These are phyloP conservation scores for Hortaea sp. DNA, from an alignment of 2,329 filamentous ascomycete genomes.

Conservation along the genomic window DNA sequence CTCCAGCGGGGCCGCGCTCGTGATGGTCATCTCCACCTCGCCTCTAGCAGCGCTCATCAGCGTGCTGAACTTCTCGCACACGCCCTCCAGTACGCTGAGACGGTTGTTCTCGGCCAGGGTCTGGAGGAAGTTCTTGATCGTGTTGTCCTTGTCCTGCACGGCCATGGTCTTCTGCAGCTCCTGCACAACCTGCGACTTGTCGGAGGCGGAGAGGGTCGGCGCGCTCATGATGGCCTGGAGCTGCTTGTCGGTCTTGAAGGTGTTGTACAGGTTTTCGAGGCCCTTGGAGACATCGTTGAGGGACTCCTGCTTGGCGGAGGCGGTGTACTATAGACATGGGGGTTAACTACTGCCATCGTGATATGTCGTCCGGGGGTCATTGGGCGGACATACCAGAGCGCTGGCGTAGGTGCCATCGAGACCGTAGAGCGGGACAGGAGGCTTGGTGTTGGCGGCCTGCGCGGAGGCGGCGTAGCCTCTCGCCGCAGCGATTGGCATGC, in stretches of 20 bases:
- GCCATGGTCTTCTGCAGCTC: conserved; percentile 82
- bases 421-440: conserved; percentile 85
- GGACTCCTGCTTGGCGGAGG: conserved; percentile 74
- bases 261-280: conserved; percentile 57
- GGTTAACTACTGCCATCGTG: conserved; percentile 2
- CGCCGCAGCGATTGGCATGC: conserved; percentile 53
- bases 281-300: conserved; percentile 81
- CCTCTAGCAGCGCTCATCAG: conserved; percentile 83
- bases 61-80: conserved; percentile 76
- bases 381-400: conserved; percentile 67
- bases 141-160: conserved; percentile 57
- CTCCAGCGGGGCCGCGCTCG: conserved; percentile 83
- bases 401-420: conserved; percentile 97
- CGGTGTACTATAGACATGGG: conserved; percentile 65
- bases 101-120: conserved; percentile 96
- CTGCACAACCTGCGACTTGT: conserved; percentile 77
- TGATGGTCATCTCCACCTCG: conserved; percentile 88
- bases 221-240: conserved; percentile 65
- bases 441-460: conserved; percentile 54
- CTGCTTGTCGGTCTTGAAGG: conserved; percentile 76
- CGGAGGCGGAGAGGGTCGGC: conserved; percentile 64
- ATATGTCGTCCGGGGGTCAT: conserved; percentile 7
- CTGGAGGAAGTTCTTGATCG: conserved; percentile 85
- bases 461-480: conserved; percentile 65
- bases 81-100: conserved; percentile 67